Evolutionary conservation across 2,329 filamentous ascomycete genomes (phyloP).

Genomic region (Dactylellina haptotyla): DNA sequence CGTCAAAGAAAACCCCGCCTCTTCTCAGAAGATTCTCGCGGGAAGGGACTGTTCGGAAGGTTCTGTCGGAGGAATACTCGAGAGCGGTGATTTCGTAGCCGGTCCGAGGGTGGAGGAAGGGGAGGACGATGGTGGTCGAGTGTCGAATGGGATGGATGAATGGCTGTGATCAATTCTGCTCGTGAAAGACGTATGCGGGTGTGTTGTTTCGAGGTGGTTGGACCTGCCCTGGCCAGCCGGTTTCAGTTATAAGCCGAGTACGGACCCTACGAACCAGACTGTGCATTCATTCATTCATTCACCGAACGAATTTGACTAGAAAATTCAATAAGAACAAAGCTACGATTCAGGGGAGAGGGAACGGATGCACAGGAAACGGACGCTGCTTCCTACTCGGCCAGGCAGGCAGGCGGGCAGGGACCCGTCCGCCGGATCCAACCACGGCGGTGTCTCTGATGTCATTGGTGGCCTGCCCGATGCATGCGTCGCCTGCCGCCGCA

Average conservation of each 20-base stretch:
- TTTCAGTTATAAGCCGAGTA: constrained; percentile 17
- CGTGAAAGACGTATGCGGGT: background rate
- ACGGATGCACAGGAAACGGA: too few relatives aligned
- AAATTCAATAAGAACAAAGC: background rate
- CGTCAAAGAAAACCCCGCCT: constrained; percentile 13
- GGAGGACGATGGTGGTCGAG: background rate
- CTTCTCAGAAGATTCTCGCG: background rate
- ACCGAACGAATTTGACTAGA: background rate
- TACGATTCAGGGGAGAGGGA: background rate
- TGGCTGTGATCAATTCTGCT: background rate
- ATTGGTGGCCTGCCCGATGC: constrained; percentile 23
- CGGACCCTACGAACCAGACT: too few relatives aligned
- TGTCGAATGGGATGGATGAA: background rate
- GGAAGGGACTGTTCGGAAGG: too few relatives aligned
- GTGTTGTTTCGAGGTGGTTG: constrained; percentile 50
- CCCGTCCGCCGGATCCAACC: background rate
- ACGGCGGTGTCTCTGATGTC: constrained; percentile 41
- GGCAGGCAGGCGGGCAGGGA: background rate
- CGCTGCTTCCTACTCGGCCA: too few relatives aligned
- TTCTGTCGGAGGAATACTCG: background rate
- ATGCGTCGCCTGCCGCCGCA: constrained; percentile 35
- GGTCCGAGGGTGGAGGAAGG: background rate
- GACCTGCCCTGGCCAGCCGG: constrained; percentile 30
- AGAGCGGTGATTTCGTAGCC: background rate
- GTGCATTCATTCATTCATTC: background rate